phyloP scores from a whole-genome alignment of 1,139 yeast species.

The Suhomyces bolitotheri region DNA sequence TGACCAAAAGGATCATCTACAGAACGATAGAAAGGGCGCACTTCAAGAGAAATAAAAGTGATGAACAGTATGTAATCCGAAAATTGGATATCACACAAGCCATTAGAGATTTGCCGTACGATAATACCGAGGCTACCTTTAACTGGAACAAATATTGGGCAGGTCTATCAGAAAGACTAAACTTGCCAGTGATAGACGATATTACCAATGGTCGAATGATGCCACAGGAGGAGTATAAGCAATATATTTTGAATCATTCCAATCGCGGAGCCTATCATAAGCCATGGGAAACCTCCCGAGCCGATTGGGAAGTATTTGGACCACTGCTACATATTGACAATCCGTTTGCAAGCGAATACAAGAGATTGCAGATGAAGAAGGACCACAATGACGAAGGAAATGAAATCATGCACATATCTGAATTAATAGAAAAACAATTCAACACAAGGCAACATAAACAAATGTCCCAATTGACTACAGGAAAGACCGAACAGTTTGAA shows the following conservation, averaged over 20 bases:
- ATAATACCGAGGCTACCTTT: constrained; percentile 8
- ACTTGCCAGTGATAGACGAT: constrained; percentile 14
- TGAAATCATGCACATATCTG: constrained; percentile 4
- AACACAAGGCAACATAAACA: constrained; percentile 3
- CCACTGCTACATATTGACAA: constrained; percentile 7
- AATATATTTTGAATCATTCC: constrained; percentile 12
- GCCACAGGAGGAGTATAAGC: constrained; percentile 10
- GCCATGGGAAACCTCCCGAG: constrained; percentile 11
- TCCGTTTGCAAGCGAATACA: constrained; percentile 8
- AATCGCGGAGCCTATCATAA: neutral
- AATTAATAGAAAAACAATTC: constrained; percentile 3
- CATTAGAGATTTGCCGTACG: constrained; percentile 4
- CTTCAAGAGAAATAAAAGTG: neutral
- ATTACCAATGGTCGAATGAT: constrained; percentile 13
- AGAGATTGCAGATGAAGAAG: neutral
- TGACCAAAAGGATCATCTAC: constrained; percentile 11
- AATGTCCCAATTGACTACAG: constrained; percentile 3
- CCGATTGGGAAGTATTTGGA: constrained; percentile 8
- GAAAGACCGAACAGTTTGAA: constrained; percentile 10
- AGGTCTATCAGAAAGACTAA: constrained; percentile 8
- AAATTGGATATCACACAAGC: constrained; percentile 9
- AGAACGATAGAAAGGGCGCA: constrained; percentile 9
- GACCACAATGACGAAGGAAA: constrained; percentile 4
- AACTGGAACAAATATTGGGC: constrained; percentile 16
- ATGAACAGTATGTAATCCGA: neutral